phyloP scores from a whole-genome alignment of 768 basidiomycete genomes.

The Antrodiella citrinella region DNA sequence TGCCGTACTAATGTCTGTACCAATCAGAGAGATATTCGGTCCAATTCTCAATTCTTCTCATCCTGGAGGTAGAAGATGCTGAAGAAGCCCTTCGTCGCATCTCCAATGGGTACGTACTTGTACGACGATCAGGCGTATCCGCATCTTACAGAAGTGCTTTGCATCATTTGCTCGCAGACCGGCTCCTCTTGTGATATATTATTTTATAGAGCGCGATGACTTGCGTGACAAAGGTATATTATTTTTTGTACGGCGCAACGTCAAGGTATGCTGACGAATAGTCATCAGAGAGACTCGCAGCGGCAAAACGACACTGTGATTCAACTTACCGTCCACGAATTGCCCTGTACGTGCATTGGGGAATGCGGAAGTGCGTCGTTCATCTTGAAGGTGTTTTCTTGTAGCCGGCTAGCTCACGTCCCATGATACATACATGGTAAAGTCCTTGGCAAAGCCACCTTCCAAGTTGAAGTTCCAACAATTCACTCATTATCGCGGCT shows the following conservation, averaged over 20 bases:
- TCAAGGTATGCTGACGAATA: neutral
- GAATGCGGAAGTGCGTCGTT: slow-evolving; percentile 23
- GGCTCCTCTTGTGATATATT: neutral
- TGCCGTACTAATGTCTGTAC: neutral
- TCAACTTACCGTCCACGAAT: neutral
- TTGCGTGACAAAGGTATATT: neutral
- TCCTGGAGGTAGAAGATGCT: slow-evolving; percentile 20
- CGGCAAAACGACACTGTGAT: neutral
- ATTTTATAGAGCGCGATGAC: neutral
- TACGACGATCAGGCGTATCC: too few relatives aligned
- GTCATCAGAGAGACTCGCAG: neutral
- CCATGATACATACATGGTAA: slow-evolving; percentile 22
- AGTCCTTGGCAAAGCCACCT: too few relatives aligned
- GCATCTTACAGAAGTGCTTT: too few relatives aligned
- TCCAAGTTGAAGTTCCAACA: too few relatives aligned
- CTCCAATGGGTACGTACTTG: neutral
- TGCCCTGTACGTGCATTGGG: slow-evolving; percentile 19
- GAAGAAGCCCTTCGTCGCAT: slow-evolving; percentile 20
- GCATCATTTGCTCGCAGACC: too few relatives aligned
- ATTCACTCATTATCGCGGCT: slow-evolving; percentile 43
- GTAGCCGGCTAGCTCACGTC: neutral
- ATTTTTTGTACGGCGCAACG: neutral
- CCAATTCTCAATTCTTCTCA: slow-evolving; percentile 27
- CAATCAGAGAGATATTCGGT: slow-evolving; percentile 26
- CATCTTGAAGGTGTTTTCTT: neutral